phyloP scores from a whole-genome alignment of 305 asterid species.

The Fraxinus ornus region DNA sequence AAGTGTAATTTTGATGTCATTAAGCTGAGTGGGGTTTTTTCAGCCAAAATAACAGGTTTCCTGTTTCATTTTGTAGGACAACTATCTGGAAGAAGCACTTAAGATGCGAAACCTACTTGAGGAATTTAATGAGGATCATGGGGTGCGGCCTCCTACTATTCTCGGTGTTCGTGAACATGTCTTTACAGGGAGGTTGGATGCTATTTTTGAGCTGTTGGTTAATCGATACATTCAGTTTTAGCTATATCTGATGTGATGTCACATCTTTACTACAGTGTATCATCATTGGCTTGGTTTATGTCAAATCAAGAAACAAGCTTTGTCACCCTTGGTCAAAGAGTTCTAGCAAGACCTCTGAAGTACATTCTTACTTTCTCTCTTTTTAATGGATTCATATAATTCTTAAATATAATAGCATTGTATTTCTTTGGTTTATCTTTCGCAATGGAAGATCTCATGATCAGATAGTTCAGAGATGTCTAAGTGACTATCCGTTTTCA shows the following conservation, averaged over 20 bases:
- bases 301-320: conserved; percentile 98
- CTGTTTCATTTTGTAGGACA: conserved; percentile 59
- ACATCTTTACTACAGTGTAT: conserved; percentile 66
- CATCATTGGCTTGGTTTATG: conserved; percentile 99
- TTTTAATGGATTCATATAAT: conserved; percentile 2
- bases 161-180: conserved; percentile 98
- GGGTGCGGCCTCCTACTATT: conserved; percentile 95
- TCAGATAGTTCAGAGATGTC: conserved; percentile 9
- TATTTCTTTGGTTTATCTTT: conserved; percentile 3
- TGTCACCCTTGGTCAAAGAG: conserved; percentile 99
- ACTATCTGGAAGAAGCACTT: conserved; percentile 98
- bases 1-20: conserved; percentile 19
- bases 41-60: conserved; percentile 18
- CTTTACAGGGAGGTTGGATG: conserved; percentile 89
- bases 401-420: not conserved
- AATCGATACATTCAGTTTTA: conserved; percentile 14
- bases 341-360: conserved; percentile 97
- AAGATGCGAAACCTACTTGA: conserved; percentile 98
- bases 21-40: conserved; percentile 1
- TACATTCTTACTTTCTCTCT: conserved; percentile 36
- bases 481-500: not conserved
- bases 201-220: conserved; percentile 14
- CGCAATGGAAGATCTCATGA: not conserved
- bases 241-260: conserved; percentile 30
- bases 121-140: conserved; percentile 97